Base-by-base conservation (phyloP, 2,329 filamentous ascomycete genomes). In the Talaromyces sp. region DNA sequence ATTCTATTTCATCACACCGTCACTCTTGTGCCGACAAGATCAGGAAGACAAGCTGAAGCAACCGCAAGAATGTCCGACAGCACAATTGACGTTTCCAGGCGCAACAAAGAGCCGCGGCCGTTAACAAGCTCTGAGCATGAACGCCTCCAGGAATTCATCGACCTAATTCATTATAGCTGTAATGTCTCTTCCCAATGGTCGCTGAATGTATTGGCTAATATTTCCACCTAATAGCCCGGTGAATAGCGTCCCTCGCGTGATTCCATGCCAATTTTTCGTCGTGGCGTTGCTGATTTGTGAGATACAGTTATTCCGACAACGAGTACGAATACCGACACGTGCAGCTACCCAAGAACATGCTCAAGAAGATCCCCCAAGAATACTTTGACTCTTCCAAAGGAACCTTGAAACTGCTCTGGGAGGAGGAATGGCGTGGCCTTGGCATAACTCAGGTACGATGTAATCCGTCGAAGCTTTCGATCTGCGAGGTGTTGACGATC, bases 321-420 rank as follows among this genome's bases (percentile, higher is more conserved):
- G 87, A 95, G 79, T 97, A 89, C 79, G 95, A 99, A 81, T 99
- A 99, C 81, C 91, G 95, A 69, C 95, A 99, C 79, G 95, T 99
- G 66, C 93, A 97, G 79, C 87, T 99, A 35, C 95, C 95, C 50
- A 99, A 99, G 82, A 89, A 92, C 71, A 99, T 99, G 95, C 88
- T 99, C 69, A 98, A 98, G 81, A 90, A 87, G 47, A 98, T 99
- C 71, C 95, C 95, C 22, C 90, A 93, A 77, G 94, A 97, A 69
- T 97, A 97, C 80, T 94, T 96, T 75, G 93, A 97, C 78, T 85
- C 88, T 60, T 83, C 87, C 61, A 92, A 96, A 80, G 95, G 95
- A 68, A 98, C 94, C 6, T 82, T 99, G 79, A 99, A 98, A 83
- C 83, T 99, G 71, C 82, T 99, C 67, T 97, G 94, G 93, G 95